Conservation (phyloP, 2,329 filamentous ascomycete genomes). For the Onygenales sp. region DNA sequence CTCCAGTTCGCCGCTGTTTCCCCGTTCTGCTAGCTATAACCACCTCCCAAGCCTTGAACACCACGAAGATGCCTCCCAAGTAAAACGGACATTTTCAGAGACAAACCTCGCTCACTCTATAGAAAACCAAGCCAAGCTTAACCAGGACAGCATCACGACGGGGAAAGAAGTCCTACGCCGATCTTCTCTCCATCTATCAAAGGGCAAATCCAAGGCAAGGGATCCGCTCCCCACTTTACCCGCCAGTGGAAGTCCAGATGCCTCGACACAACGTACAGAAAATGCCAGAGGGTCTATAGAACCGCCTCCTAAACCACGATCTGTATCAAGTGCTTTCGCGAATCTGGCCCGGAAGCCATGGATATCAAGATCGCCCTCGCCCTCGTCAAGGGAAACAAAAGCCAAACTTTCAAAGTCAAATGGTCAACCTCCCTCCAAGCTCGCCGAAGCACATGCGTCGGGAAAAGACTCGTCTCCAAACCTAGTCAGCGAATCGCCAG, state of each 20-base stretch:
- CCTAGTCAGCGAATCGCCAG: neutral
- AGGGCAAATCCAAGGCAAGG: conserved; percentile 18
- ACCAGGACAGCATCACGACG: conserved; percentile 27
- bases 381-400: conserved; percentile 25
- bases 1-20: conserved; percentile 23
- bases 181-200: conserved; percentile 28
- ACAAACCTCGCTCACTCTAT: conserved; percentile 33
- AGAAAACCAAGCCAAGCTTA: conserved; percentile 20
- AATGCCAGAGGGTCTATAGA: conserved; percentile 21
- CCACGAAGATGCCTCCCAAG: conserved; percentile 23
- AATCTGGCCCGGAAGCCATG: conserved; percentile 44
- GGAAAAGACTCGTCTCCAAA: neutral
- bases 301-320: conserved; percentile 25
- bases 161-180: conserved; percentile 34
- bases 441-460: neutral
- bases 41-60: conserved; percentile 37
- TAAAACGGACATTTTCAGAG: conserved; percentile 44
- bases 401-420: conserved; percentile 7
- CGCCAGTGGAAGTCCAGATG: conserved; percentile 26
- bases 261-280: conserved; percentile 16
- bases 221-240: conserved; percentile 30
- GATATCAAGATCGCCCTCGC: conserved; percentile 41
- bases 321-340: conserved; percentile 41
- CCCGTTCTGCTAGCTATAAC: conserved; percentile 50
- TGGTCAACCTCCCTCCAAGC: neutral